These are phyloP conservation scores for Cryptosporidium parvum DNA, from an alignment of 169 alveolate species.

Conservation along the genomic window DNA sequence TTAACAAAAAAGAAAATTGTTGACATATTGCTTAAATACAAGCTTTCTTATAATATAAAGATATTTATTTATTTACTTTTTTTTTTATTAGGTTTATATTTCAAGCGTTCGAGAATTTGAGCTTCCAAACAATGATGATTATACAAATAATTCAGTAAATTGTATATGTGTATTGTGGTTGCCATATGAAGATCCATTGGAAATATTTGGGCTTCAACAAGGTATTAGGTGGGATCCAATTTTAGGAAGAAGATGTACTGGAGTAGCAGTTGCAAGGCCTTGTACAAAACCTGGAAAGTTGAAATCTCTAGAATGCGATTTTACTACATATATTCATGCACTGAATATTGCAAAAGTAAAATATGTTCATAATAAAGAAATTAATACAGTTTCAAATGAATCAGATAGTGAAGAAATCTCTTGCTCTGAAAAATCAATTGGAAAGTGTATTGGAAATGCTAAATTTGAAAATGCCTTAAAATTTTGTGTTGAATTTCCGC, in stretches of 20 bases:
- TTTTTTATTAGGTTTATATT: slow-evolving; percentile 46
- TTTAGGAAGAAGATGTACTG: slow-evolving; percentile 72
- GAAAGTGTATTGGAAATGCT: background rate
- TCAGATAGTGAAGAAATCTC: background rate
- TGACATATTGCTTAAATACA: background rate
- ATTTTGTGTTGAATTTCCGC: slow-evolving; percentile 60
- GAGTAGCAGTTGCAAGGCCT: slow-evolving; percentile 71
- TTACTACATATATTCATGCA: slow-evolving; percentile 70
- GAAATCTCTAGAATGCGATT: slow-evolving; percentile 49
- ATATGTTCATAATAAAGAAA: slow-evolving; percentile 32
- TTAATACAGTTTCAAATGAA: background rate
- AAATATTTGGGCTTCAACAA: slow-evolving; percentile 69
- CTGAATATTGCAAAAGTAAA: slow-evolving; percentile 45
- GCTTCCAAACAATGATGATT: slow-evolving; percentile 16
- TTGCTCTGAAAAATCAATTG: background rate
- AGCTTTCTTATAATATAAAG: background rate
- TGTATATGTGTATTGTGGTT: slow-evolving; percentile 65
- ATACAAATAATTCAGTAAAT: slow-evolving; percentile 21
- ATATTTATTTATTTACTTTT: background rate
- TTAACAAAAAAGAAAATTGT: background rate
- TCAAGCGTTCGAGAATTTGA: slow-evolving; percentile 59
- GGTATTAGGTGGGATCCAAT: slow-evolving; percentile 76
- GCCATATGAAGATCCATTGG: slow-evolving; percentile 68
- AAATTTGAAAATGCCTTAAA: slow-evolving; percentile 48
- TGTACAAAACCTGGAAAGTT: slow-evolving; percentile 60